These are phyloP conservation scores for Mortierella sp. DNA, from an alignment of 371 early-diverging fungal genomes.

Conservation along the genomic window DNA sequence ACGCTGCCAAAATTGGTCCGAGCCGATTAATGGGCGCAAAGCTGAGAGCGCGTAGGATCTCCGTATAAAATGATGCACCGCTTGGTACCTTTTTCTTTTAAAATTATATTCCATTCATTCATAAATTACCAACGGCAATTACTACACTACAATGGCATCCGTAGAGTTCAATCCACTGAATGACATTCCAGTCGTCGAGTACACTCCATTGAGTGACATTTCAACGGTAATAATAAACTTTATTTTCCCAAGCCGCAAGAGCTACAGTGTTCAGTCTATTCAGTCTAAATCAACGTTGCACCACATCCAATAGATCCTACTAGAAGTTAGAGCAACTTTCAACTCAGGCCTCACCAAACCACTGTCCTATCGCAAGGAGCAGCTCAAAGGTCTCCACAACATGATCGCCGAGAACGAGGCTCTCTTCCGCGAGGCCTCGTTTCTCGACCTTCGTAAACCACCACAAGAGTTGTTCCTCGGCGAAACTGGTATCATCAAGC, in stretches of 20 bases:
- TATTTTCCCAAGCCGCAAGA: no score
- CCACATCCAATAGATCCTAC: conserved; percentile 42
- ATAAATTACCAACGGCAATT: not conserved
- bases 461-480: conserved; percentile 60
- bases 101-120: not conserved
- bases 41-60: no score
- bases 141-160: no score
- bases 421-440: conserved; percentile 70
- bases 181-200: no score
- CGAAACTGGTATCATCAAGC: conserved; percentile 72
- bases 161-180: no score
- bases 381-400: conserved; percentile 73
- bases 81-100: not conserved
- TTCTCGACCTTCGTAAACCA: conserved; percentile 75
- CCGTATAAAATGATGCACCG: not conserved
- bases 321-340: conserved; percentile 64
- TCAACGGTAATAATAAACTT: conserved; percentile 16
- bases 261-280: no score
- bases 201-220: conserved; percentile 9
- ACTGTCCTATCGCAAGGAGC: conserved; percentile 76
- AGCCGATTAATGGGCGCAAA: not conserved
- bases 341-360: conserved; percentile 68
- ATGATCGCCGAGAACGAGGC: conserved; percentile 77
- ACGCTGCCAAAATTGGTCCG: not conserved
- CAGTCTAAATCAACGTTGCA: not conserved